Percentiles rank a stretch among this genome's conserved stretches.
Evolutionary conservation across 352 stramenopile genomes (phyloP).

Genomic region (Plasmopara muralis): DNA sequence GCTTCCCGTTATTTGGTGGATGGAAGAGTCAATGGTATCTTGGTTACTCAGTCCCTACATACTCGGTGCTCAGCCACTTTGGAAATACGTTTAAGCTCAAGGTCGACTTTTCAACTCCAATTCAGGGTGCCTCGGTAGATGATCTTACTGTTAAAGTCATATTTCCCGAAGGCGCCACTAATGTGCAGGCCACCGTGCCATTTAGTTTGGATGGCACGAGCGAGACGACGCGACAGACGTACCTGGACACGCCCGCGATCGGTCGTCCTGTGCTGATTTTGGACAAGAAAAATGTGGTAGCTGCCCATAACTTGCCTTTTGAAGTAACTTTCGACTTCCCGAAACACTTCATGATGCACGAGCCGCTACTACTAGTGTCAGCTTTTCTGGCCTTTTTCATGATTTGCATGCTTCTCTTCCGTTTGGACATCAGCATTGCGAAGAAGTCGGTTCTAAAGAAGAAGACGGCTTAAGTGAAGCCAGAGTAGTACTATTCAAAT

Average conservation of each 20-base stretch:
- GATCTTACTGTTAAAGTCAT: slow-evolving; percentile 86
- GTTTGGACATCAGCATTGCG: slow-evolving; percentile 73
- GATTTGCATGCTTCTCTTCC: slow-evolving; percentile 81
- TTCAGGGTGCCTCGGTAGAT: slow-evolving; percentile 75
- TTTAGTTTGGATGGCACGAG: slow-evolving; percentile 56
- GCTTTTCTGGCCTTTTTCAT: slow-evolving; percentile 80
- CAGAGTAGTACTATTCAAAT: too few relatives aligned
- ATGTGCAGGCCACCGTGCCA: slow-evolving; percentile 72
- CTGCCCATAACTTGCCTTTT: slow-evolving; percentile 78
- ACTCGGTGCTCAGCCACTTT: slow-evolving; percentile 61
- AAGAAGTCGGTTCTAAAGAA: slow-evolving; percentile 37
- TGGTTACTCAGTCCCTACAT: slow-evolving; percentile 79
- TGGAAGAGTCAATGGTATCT: slow-evolving; percentile 89
- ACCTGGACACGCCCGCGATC: slow-evolving; percentile 75
- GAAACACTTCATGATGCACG: slow-evolving; percentile 74
- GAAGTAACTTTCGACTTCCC: slow-evolving; percentile 85
- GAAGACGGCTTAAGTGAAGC: slow-evolving; percentile 30
- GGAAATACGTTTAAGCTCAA: slow-evolving; percentile 77
- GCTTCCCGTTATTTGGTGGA: slow-evolving; percentile 84
- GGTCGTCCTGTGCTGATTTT: slow-evolving; percentile 78
- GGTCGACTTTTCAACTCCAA: slow-evolving; percentile 77
- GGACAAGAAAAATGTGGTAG: slow-evolving; percentile 79
- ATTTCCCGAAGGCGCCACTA: slow-evolving; percentile 69
- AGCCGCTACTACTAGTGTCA: slow-evolving; percentile 81
- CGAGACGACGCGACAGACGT: slow-evolving; percentile 70